A percentile compares a stretch with the other conserved stretches of the same genome.
phyloP scores from a whole-genome alignment of 2,329 filamentous ascomycete genomes.

The Alternaria arborescens region DNA sequence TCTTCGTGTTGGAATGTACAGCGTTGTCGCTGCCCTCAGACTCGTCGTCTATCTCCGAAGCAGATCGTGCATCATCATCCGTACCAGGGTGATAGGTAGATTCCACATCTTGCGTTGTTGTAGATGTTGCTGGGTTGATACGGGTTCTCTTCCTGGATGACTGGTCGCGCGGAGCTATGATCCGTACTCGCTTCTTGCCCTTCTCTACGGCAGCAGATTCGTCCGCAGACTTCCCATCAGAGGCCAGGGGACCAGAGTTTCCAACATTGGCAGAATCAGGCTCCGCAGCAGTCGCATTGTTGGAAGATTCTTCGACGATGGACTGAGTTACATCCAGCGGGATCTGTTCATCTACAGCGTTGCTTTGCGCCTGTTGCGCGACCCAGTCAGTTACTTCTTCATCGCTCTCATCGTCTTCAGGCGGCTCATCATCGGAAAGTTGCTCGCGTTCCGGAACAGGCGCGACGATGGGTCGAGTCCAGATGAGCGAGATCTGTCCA shows the following conservation, averaged over 20 bases:
- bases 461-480: conserved; percentile 14
- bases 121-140: background rate
- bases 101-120: background rate
- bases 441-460: conserved; percentile 11
- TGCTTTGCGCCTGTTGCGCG: background rate
- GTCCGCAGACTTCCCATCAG: background rate
- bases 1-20: conserved; percentile 14
- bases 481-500: conserved; percentile 20
- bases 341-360: background rate
- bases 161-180: conserved; percentile 19
- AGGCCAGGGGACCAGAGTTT: background rate
- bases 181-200: conserved; percentile 33
- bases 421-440: conserved; percentile 2
- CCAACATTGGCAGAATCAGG: background rate
- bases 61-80: conserved; percentile 19
- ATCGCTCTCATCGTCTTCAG: conserved; percentile 17
- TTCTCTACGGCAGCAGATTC: conserved; percentile 5
- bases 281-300: background rate
- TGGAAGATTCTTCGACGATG: background rate
- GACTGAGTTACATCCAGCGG: background rate
- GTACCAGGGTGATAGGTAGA: conserved; percentile 11
- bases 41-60: conserved; percentile 22
- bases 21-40: background rate
- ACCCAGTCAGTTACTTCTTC: conserved; percentile 7
- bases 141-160: conserved; percentile 26